These are phyloP conservation scores for Apiotrichum laibachii DNA, from an alignment of 1,284 basidiomycete genomes.

Conservation along the genomic window DNA sequence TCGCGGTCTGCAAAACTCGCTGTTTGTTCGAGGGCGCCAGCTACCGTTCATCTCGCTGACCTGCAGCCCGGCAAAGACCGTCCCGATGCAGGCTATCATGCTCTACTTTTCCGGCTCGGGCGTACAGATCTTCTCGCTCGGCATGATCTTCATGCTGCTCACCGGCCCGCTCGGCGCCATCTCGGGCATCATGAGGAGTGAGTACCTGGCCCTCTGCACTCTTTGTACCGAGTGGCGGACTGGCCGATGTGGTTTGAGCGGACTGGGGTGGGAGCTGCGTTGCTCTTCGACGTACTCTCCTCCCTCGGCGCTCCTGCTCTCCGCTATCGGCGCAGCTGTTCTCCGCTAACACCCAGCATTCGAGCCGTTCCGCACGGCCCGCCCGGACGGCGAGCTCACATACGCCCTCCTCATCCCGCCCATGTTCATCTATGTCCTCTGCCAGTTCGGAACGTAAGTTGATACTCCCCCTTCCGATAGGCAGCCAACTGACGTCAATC, in stretches of 20 bases:
- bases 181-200: conserved; percentile 69
- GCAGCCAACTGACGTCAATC: conserved; percentile 2
- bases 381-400: conserved; percentile 24
- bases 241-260: too few relatives aligned
- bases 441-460: conserved; percentile 43
- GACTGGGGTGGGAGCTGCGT: too few relatives aligned
- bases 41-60: not conserved
- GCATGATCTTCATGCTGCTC: conserved; percentile 85
- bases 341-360: conserved; percentile 37
- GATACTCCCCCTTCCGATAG: conserved; percentile 25
- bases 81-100: conserved; percentile 95
- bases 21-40: too few relatives aligned
- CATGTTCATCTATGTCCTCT: conserved; percentile 46
- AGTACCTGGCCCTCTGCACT: too few relatives aligned
- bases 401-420: conserved; percentile 39
- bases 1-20: too few relatives aligned
- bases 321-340: too few relatives aligned
- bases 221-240: too few relatives aligned
- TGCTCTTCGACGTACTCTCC: too few relatives aligned
- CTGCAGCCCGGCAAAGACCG: conserved; percentile 69
- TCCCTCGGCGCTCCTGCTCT: too few relatives aligned
- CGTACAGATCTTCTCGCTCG: conserved; percentile 89
- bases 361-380: conserved; percentile 42
- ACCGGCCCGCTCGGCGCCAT: conserved; percentile 76
- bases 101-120: conserved; percentile 92